Evolutionary conservation across 2,329 filamentous ascomycete genomes (phyloP), one percentile per base, ranked within the genome.

Genomic region (Fusarium kyushuense): DNA sequence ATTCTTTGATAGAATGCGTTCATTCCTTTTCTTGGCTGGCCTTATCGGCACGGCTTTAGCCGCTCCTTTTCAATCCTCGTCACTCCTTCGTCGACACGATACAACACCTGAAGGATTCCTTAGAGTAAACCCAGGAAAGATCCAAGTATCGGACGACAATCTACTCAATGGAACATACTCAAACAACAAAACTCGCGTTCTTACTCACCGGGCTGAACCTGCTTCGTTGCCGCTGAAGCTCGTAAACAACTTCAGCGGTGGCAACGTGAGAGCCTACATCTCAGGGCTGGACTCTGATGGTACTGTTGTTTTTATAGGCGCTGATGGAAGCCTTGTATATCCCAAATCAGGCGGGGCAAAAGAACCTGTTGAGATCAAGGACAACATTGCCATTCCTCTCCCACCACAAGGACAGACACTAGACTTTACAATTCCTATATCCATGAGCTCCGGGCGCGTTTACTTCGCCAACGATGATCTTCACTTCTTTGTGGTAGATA

Each of bases 391-490:
- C 9, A 84, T 86, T 54, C 74, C 79, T 1, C 75, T 86, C 1
- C 80, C 78, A 1, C 70, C 69, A 3, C 54, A 74, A 23, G 81
- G 82, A 1, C 70, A 76, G 49, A 80, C 76, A 0, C 75, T 81
- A 6, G 75, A 72, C 2, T 73, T 84, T 56, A 80, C 69, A 0
- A 63, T 85, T 1, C 80, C 83, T 6, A 79, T 77, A 6, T 78
- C 80, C 17, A 73, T 84, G 40, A 70, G 46, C 13, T 80, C 80
- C 2, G 83, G 77, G 0, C 81, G 83, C 6, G 73, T 85, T 38
- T 85, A 82, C 76, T 82, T 84, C 61, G 76, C 81, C 21, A 79
- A 79, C 27, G 80, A 81, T 5, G 65, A 78, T 2, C 75, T 84
- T 17, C 62, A 75, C 11, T 84, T 85, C 63, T 83, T 76, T 70